Conservation (phyloP, 129 eudicot species). For the Saposhnikovia divaricata region DNA sequence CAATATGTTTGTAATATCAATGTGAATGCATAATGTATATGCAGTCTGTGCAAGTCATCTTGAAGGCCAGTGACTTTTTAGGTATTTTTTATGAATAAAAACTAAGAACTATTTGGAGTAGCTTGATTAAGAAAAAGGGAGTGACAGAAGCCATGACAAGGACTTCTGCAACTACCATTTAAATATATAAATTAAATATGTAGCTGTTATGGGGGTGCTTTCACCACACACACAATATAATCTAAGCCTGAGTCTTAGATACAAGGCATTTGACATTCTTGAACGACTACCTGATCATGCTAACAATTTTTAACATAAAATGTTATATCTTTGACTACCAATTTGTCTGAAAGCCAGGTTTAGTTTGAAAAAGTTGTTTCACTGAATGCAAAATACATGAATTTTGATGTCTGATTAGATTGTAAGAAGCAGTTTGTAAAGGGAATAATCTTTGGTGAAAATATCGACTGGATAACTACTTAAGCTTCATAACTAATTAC, state of each 20-base stretch:
- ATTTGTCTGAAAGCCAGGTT: slow-evolving; percentile 6
- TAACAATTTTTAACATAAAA: neutral
- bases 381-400: neutral
- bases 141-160: slow-evolving; percentile 21
- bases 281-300: slow-evolving; percentile 2
- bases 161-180: slow-evolving; percentile 29
- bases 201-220: slow-evolving; percentile 25
- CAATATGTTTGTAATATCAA: neutral
- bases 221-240: slow-evolving; percentile 2
- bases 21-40: neutral
- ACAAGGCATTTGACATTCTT: slow-evolving; percentile 9
- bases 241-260: neutral
- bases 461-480: neutral
- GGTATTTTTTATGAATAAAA: neutral
- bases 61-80: neutral
- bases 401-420: neutral
- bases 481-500: neutral
- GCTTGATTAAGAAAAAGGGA: slow-evolving; percentile 10
- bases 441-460: neutral
- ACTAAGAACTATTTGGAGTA: slow-evolving; percentile 2
- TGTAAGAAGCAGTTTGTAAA: neutral
- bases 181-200: slow-evolving; percentile 18
- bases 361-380: neutral
- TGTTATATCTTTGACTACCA: slow-evolving; percentile 2
- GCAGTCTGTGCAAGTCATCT: neutral